A percentile compares a stretch with the other conserved stretches of the same genome.
phyloP scores from a whole-genome alignment of 768 basidiomycete species.

The Lactarius sanguifluus region DNA sequence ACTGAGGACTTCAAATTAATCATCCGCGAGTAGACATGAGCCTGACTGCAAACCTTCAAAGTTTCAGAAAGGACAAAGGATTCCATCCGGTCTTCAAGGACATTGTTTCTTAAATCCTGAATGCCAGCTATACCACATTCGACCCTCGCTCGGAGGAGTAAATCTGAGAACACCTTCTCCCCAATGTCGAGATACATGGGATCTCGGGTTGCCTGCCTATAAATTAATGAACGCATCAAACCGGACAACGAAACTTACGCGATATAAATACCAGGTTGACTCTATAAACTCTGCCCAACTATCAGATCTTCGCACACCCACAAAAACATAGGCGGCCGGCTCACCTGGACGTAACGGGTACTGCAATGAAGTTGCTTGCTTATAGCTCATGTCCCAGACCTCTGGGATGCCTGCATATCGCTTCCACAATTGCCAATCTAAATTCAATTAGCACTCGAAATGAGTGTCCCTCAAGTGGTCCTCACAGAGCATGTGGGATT shows the following conservation, averaged over 20 bases:
- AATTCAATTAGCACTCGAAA: constrained; percentile 15
- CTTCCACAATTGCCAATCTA: constrained; percentile 93
- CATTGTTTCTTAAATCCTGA: constrained; percentile 71
- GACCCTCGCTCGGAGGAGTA: constrained; percentile 72
- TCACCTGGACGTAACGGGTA: constrained; percentile 76
- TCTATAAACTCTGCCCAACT: constrained; percentile 77
- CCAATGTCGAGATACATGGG: constrained; percentile 91
- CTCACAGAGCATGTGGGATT: constrained; percentile 86
- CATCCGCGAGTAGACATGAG: background rate
- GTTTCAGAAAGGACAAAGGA: constrained; percentile 94
- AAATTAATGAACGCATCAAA: constrained; percentile 11
- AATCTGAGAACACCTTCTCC: constrained; percentile 76
- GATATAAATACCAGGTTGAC: constrained; percentile 94
- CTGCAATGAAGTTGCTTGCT: constrained; percentile 68
- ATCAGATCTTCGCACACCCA: constrained; percentile 4
- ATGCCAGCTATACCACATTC: constrained; percentile 86
- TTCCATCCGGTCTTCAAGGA: constrained; percentile 94
- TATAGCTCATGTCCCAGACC: constrained; percentile 80
- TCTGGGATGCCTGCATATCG: constrained; percentile 88
- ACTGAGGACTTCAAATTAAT: constrained; percentile 46
- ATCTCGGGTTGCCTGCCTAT: constrained; percentile 81
- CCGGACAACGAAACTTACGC: constrained; percentile 47
- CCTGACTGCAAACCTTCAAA: constrained; percentile 60
- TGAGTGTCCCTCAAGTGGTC: constrained; percentile 1
- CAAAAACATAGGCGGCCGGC: background rate